Percentiles rank a stretch among this genome's conserved stretches.
phyloP scores from a whole-genome alignment of 805 yeast species.

The Scheffersomyces coipomensis region DNA sequence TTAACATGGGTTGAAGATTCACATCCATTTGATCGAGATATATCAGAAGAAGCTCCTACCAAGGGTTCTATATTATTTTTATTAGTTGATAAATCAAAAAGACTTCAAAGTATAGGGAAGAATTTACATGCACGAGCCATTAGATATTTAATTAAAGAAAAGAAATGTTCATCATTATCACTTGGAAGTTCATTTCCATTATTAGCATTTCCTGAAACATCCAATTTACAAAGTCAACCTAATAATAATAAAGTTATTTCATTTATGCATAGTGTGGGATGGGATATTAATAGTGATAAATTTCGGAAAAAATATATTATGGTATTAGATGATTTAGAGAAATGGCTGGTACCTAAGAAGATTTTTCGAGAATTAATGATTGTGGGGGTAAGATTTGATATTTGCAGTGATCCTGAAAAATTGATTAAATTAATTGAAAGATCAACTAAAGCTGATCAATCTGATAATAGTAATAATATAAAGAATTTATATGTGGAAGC shows the following conservation, averaged over 20 bases:
- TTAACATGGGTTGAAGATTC: slow-evolving; percentile 48
- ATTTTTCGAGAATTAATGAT: slow-evolving; percentile 54
- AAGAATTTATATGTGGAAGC: slow-evolving; percentile 37
- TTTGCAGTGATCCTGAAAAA: slow-evolving; percentile 44
- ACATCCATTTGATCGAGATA: slow-evolving; percentile 11
- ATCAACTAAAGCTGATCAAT: slow-evolving; percentile 9
- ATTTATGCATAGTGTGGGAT: slow-evolving; percentile 41
- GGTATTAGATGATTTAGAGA: slow-evolving; percentile 38
- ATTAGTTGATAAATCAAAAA: slow-evolving; percentile 51
- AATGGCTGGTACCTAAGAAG: slow-evolving; percentile 55
- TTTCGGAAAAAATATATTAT: slow-evolving; percentile 29
- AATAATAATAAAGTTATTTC: slow-evolving; percentile 21
- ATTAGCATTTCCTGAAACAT: slow-evolving; percentile 26
- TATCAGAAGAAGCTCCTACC: slow-evolving; percentile 10
- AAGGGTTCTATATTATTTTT: slow-evolving; percentile 47
- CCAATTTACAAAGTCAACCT: slow-evolving; percentile 12
- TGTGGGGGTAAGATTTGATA: slow-evolving; percentile 56
- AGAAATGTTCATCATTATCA: slow-evolving; percentile 35
- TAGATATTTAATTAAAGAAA: slow-evolving; percentile 45
- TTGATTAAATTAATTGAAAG: slow-evolving; percentile 39
- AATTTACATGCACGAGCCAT: slow-evolving; percentile 53
- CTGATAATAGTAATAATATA: slow-evolving; percentile 2
- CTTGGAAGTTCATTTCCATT: slow-evolving; percentile 52
- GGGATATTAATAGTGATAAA: slow-evolving; percentile 25
- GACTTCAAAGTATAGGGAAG: slow-evolving; percentile 55